A percentile compares a stretch with the other conserved stretches of the same genome.
These are phyloP conservation scores for Endotrypanum monterogeii DNA, from an alignment of 208 protist species.

Conservation along the genomic window DNA sequence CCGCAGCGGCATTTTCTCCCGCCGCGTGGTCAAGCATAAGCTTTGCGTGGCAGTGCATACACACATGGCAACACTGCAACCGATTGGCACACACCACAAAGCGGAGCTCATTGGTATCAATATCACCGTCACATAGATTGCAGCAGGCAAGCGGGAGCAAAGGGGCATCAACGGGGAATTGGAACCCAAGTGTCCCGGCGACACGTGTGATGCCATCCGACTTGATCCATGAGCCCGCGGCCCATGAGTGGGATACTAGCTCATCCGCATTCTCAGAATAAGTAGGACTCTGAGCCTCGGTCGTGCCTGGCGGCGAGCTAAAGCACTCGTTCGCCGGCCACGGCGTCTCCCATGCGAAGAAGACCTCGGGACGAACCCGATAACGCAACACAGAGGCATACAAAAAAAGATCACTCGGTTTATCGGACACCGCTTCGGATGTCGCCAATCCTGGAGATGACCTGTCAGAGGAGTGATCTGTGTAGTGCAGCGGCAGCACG, in stretches of 20 bases:
- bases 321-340: conserved; percentile 18
- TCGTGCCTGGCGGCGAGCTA: neutral
- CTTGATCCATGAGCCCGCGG: conserved; percentile 41
- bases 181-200: conserved; percentile 64
- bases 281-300: neutral
- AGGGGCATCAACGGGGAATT: conserved; percentile 33
- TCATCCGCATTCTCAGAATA: neutral
- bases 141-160: conserved; percentile 42
- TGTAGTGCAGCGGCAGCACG: conserved; percentile 18
- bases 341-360: conserved; percentile 13
- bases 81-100: conserved; percentile 68
- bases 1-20: neutral
- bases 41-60: conserved; percentile 71
- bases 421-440: neutral
- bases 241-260: neutral
- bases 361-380: conserved; percentile 19
- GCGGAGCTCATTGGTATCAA: conserved; percentile 74
- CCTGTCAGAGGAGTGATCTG: neutral
- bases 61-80: conserved; percentile 69
- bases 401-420: neutral
- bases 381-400: conserved; percentile 3
- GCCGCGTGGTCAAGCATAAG: conserved; percentile 24
- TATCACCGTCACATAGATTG: conserved; percentile 43
- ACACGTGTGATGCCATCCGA: conserved; percentile 55
- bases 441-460: neutral